A percentile compares a stretch with the other conserved stretches of the same genome.
Conservation (phyloP, 768 basidiomycete genomes). For the Hericium coralloides region DNA sequence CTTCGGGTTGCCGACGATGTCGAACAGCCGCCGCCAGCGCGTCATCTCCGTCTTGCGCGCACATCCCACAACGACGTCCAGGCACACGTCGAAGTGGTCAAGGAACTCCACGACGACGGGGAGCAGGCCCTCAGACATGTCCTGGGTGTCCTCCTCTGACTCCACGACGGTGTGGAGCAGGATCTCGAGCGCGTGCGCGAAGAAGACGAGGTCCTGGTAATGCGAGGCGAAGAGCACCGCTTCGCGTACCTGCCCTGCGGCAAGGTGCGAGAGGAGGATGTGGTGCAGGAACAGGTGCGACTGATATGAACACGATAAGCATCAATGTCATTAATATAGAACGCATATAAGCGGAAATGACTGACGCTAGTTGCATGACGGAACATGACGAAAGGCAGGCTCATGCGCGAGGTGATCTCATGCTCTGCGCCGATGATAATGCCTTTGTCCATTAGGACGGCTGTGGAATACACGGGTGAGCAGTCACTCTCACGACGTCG, state of each 20-base stretch:
- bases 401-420: slow-evolving; percentile 66
- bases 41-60: slow-evolving; percentile 95
- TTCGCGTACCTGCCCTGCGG: slow-evolving; percentile 50
- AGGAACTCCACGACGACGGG: slow-evolving; percentile 78
- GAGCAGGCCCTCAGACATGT: slow-evolving; percentile 29
- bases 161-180: slow-evolving; percentile 91
- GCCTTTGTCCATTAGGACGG: slow-evolving; percentile 97
- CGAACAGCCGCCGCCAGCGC: slow-evolving; percentile 82
- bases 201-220: slow-evolving; percentile 86
- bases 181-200: slow-evolving; percentile 90
- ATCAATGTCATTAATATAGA: not conserved
- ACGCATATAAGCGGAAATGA: slow-evolving; percentile 8
- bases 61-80: slow-evolving; percentile 93
- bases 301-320: slow-evolving; percentile 28
- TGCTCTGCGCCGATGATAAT: slow-evolving; percentile 96
- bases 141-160: slow-evolving; percentile 40
- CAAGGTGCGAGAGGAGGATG: slow-evolving; percentile 76
- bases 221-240: slow-evolving; percentile 82
- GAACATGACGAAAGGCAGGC: slow-evolving; percentile 85
- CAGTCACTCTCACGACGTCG: too few species aligned
- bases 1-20: slow-evolving; percentile 85
- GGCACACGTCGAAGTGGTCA: slow-evolving; percentile 84
- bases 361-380: slow-evolving; percentile 83
- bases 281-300: slow-evolving; percentile 93
- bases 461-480: slow-evolving; percentile 29